Evolutionary conservation across 805 yeast species (phyloP), one percentile per base, ranked within the genome.

Genomic region (Gaillardinia entomophila): DNA sequence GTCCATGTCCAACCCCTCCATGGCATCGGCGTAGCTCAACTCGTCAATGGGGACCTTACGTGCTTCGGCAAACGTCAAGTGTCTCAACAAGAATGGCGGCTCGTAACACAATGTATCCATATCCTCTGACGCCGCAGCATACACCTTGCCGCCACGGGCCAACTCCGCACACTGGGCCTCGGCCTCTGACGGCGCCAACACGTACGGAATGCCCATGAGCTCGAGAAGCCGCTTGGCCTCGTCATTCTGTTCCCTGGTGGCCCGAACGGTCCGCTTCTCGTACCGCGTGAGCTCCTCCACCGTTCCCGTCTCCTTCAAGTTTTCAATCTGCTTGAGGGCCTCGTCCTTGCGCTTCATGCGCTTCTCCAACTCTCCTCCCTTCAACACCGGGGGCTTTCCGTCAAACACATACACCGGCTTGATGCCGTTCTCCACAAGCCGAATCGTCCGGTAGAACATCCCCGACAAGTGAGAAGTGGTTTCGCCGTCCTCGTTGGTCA

Each of bases 81-180:
- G 95, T 43, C 98, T 74, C 39, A 92, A 67, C 33, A 92, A 62
- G 38, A 63, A 77, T 4, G 95, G 92, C 2, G 97, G 85, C 35
- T 77, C 80, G 53, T 90, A 92, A 51, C 97, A 92, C 35, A 92
- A 57, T 1, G 98, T 92, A 60, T 92, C 98, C 98, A 92, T 92
- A 75, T 92, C 98, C 56, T 92, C 98, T 4, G 95, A 83, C 1
- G 97, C 98, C 3, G 97, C 96, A 6, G 95, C 98, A 53, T 80
- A 92, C 0, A 90, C 97, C 51, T 87, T 88, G 2, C 96, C 97
- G 10, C 77, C 75, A 36, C 78, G 75, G 3, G 97, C 97, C 30
- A 92, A 62, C 41, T 79, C 92, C 0, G 98, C 97, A 66, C 98
- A 92, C 50, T 92, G 97, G 0, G 98, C 96, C 56, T 92, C 99